Evolutionary conservation across 2,329 filamentous ascomycete genomes (phyloP).

Genomic region (Hypoxylon sp.): DNA sequence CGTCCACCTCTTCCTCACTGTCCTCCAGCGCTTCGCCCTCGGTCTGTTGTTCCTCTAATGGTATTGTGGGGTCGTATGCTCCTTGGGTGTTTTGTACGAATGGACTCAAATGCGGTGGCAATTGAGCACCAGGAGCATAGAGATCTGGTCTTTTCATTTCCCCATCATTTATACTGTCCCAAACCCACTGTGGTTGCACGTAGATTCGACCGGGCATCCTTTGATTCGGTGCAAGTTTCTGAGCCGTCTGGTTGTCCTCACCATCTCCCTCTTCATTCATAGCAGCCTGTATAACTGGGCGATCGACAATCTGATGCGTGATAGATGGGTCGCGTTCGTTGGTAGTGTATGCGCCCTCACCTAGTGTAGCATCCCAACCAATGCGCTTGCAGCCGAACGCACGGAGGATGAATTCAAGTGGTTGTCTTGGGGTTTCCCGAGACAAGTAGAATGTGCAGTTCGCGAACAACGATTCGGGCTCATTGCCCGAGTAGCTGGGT

Average conservation of each 20-base stretch:
- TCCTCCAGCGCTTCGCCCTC: constrained; percentile 85
- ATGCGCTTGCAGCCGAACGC: constrained; percentile 96
- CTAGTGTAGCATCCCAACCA: constrained; percentile 92
- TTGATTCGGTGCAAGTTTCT: constrained; percentile 72
- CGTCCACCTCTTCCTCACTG: constrained; percentile 69
- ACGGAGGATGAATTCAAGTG: constrained; percentile 92
- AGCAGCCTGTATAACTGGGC: constrained; percentile 79
- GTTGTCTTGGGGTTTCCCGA: constrained; percentile 89
- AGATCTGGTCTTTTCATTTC: constrained; percentile 88
- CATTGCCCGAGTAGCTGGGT: constrained; percentile 75
- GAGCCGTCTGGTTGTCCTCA: constrained; percentile 74
- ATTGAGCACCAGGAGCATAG: constrained; percentile 89
- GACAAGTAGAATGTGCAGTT: constrained; percentile 94
- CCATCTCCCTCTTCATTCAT: constrained; percentile 64
- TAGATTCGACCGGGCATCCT: constrained; percentile 94
- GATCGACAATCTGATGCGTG: constrained; percentile 96
- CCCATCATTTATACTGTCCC: constrained; percentile 95
- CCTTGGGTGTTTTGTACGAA: constrained; percentile 92
- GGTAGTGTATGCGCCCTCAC: constrained; percentile 92
- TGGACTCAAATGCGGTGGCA: constrained; percentile 95
- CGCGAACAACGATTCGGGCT: constrained; percentile 83
- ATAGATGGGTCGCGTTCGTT: constrained; percentile 90
- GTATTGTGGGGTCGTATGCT: constrained; percentile 90
- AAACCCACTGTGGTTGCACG: constrained; percentile 97
- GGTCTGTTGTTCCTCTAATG: constrained; percentile 88